Evolutionary conservation across 2,329 filamentous ascomycete genomes (phyloP).

Genomic region (Cladosporium sp.): DNA sequence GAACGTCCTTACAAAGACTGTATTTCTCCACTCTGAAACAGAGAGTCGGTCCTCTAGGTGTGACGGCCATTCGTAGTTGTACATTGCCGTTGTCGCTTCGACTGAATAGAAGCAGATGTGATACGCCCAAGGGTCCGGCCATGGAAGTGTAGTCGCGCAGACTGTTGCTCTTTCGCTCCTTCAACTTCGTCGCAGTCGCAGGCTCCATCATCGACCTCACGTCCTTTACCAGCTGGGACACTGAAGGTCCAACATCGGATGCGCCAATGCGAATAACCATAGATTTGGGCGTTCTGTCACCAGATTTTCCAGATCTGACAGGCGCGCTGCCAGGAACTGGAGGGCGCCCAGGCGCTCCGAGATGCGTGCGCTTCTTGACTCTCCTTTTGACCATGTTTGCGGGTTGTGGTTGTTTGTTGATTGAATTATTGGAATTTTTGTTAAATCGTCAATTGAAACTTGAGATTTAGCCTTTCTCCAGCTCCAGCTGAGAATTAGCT

Average conservation of each 20-base stretch:
- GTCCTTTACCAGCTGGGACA: conserved; percentile 88
- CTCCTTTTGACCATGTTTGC: conserved; percentile 65
- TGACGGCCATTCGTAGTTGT: conserved; percentile 81
- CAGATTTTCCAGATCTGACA: conserved; percentile 49
- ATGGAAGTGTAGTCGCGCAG: conserved; percentile 91
- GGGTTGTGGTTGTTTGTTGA: not conserved
- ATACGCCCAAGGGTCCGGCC: conserved; percentile 89
- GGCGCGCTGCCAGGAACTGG: conserved; percentile 49
- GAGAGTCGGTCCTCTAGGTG: conserved; percentile 85
- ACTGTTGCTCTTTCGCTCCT: conserved; percentile 83
- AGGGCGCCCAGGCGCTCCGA: conserved; percentile 59
- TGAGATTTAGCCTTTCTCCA: conserved; percentile 2
- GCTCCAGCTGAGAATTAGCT: not conserved
- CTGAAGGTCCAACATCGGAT: conserved; percentile 83
- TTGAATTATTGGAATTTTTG: conserved; percentile 2
- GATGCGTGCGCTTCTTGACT: conserved; percentile 85
- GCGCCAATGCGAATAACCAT: conserved; percentile 98
- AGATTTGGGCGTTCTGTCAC: conserved; percentile 73
- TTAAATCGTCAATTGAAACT: not conserved
- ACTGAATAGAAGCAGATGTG: conserved; percentile 89
- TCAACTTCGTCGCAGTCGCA: conserved; percentile 81
- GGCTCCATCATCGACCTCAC: conserved; percentile 94
- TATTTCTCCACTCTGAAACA: conserved; percentile 95
- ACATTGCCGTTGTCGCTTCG: conserved; percentile 86
- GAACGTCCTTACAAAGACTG: conserved; percentile 86